A percentile compares a stretch with the other conserved stretches of the same genome.
These are phyloP conservation scores for Trichothecium sympodiale DNA, from an alignment of 2,329 filamentous ascomycete species.

Conservation along the genomic window DNA sequence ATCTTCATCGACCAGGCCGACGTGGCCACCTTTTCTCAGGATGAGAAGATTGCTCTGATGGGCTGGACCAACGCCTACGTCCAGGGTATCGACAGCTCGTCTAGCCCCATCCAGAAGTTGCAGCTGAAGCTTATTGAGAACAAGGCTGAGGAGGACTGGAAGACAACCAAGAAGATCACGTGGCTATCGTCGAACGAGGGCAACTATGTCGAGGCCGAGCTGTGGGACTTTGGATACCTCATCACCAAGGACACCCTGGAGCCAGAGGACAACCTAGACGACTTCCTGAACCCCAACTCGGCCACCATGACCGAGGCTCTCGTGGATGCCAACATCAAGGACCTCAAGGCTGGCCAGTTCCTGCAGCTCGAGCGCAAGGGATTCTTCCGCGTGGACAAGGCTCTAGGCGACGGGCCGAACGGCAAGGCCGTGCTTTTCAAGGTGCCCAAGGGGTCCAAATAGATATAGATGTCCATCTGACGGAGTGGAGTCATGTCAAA, in stretches of 20 bases:
- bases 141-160: conserved; percentile 84
- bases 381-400: conserved; percentile 76
- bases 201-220: conserved; percentile 67
- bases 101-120: conserved; percentile 51
- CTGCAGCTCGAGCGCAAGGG: conserved; percentile 93
- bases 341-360: conserved; percentile 77
- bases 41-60: conserved; percentile 94
- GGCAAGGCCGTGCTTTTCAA: conserved; percentile 39
- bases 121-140: conserved; percentile 56
- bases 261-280: conserved; percentile 75
- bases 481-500: too few relatives aligned
- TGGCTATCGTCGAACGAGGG: conserved; percentile 77
- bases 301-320: conserved; percentile 63
- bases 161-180: conserved; percentile 94
- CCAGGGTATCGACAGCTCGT: conserved; percentile 42
- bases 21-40: conserved; percentile 65
- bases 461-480: too few relatives aligned
- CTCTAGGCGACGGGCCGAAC: conserved; percentile 31
- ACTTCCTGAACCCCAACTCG: conserved; percentile 69
- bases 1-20: conserved; percentile 82
- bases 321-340: conserved; percentile 69
- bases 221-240: conserved; percentile 91
- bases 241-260: conserved; percentile 92
- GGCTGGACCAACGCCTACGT: conserved; percentile 89
- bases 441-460: conserved; percentile 44